Base-by-base conservation (phyloP, 2,329 filamentous ascomycete genomes). In the Blumeria graminis region DNA sequence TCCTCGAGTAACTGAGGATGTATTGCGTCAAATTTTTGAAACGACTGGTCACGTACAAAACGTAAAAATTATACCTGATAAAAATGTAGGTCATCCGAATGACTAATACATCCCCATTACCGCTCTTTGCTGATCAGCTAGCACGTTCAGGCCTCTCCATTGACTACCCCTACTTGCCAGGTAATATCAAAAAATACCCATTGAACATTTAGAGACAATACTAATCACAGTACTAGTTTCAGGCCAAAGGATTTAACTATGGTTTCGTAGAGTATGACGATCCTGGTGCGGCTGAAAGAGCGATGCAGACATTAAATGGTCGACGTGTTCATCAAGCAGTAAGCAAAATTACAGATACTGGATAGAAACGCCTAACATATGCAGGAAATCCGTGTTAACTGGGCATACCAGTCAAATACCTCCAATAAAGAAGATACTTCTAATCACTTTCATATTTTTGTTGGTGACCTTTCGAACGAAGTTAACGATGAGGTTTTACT, bases 31-130 rank as follows among this genome's bases (percentile, higher is more conserved):
- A 70, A 96, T 96, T 65, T 98, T 98, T 67, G 92, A 98, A 75
- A 98, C 92, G 6, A 95, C 89, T 58, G 92, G 92, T 57, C 92
- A 98, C 71, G 92, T 98, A 61, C 84, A 94, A 72, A 95, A 87
- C 67, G 92, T 98, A 68, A 98, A 98, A 76, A 95, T 98, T 67
- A 98, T 98, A 69, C 92, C 92, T 55, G 92, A 98, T 76, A 98
- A 98, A 77, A 98, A 95, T 71, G 89, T 94, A 73, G 78, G 87
- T 80, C 22, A 28, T 28, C 1, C 22, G 1, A 28, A 1, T 28
- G 22, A 28, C 1, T 28, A 28, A 28, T 28, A 28, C 22, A 4
- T 28, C 22, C 22, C 22, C 22, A 28, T 28, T 28, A 4, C 1
- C 22, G 22, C 22, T 28, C 22, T 28, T 28, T 28, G 4, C 22